Evolutionary conservation across 331 rosid genomes (phyloP).

Genomic region (Phaseolus coccineus): DNA sequence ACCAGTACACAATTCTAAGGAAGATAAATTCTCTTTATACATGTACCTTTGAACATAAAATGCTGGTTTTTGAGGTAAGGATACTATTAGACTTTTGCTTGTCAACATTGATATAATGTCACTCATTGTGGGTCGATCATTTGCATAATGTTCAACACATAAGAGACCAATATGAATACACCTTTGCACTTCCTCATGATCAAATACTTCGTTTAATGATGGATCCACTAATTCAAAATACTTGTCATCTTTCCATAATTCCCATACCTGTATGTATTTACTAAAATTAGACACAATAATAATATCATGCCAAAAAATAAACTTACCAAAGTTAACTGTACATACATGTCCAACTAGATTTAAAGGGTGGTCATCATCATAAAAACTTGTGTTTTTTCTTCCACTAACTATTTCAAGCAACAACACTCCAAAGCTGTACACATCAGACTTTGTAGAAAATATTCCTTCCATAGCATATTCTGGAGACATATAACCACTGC

Average conservation of each 20-base stretch:
- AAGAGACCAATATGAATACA: conserved; percentile 12
- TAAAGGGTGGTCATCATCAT: neutral
- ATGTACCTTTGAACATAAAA: neutral
- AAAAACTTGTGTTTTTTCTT: conserved; percentile 31
- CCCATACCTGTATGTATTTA: conserved; percentile 24
- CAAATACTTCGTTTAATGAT: neutral
- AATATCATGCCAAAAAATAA: neutral
- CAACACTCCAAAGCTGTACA: conserved; percentile 35
- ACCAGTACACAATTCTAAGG: neutral
- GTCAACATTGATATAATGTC: neutral
- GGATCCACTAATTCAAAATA: neutral
- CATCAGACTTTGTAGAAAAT: conserved; percentile 24
- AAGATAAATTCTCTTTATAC: neutral
- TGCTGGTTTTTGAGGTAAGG: conserved; percentile 22
- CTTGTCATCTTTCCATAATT: conserved; percentile 4
- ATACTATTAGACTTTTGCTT: neutral
- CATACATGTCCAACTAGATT: conserved; percentile 40
- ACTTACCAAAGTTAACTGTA: neutral
- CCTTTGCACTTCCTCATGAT: neutral
- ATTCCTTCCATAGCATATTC: conserved; percentile 29
- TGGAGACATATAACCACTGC: conserved; percentile 5
- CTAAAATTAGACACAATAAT: neutral
- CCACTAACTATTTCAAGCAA: conserved; percentile 23
- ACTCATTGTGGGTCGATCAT: conserved; percentile 7
- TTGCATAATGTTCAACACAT: neutral